Percentiles rank a stretch among this genome's conserved stretches.
Evolutionary conservation across 495 filamentous ascomycete species (phyloP).

Genomic region (Paragyromitra xinjiangensis): DNA sequence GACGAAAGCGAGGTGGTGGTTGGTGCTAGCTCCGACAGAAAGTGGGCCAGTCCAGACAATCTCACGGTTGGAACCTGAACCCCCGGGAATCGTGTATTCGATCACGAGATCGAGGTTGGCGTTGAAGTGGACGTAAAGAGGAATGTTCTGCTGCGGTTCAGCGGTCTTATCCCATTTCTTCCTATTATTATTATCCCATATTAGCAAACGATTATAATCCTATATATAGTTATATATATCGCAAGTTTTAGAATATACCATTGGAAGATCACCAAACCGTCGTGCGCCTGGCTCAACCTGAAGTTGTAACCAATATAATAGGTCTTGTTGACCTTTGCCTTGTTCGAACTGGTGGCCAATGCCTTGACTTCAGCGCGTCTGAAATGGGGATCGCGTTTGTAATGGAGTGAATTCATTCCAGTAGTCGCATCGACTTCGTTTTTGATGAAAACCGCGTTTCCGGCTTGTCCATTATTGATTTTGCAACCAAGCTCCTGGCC

Average conservation of each 20-base stretch:
- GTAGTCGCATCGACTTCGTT: constrained; percentile 45
- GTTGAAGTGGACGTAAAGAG: constrained; percentile 56
- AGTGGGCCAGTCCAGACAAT: constrained; percentile 53
- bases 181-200: constrained; percentile 13
- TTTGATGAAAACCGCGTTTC: constrained; percentile 54
- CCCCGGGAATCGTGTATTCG: constrained; percentile 55
- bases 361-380: constrained; percentile 58
- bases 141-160: constrained; percentile 56
- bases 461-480: constrained; percentile 40
- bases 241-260: constrained; percentile 38
- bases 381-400: constrained; percentile 57
- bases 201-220: constrained; percentile 6
- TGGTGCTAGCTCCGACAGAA: constrained; percentile 20
- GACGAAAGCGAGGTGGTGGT: constrained; percentile 51
- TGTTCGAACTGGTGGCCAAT: constrained; percentile 25
- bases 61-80: constrained; percentile 39
- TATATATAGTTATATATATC: neutral
- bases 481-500: constrained; percentile 51
- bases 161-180: constrained; percentile 45
- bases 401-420: constrained; percentile 52
- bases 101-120: constrained; percentile 42
- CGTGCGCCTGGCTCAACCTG: constrained; percentile 40
- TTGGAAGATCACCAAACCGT: constrained; percentile 57
- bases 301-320: constrained; percentile 60
- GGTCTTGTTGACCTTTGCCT: constrained; percentile 50